Base-by-base conservation (phyloP, 225 moss, liverwort and hornwort genomes). In the Ulota crispa region DNA sequence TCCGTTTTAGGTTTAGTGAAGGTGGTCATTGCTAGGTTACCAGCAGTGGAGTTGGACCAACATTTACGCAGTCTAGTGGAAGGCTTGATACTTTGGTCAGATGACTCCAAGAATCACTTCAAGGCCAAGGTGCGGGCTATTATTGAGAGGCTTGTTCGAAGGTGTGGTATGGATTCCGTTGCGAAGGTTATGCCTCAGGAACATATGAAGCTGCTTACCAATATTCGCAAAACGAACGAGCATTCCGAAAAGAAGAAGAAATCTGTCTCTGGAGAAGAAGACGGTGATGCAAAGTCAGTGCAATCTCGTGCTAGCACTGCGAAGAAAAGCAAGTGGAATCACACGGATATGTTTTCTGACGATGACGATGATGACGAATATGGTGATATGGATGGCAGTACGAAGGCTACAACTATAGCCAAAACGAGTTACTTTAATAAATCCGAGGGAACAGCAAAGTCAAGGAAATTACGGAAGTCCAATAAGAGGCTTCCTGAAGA, bases 91-190 rank as follows among this genome's bases (percentile, higher is more conserved):
- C 91, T 99, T 9, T 99, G 99, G 99, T 94, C 94, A 47, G 99
- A 96, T 81, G 99, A 99, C 77, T 92, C 99, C n/a, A 99, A 99
- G 77, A 99, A 99, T 86, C 99, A 94, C 78, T 99, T 99, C 80
- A 99, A 95, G 87, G 95, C 99, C 57, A 99, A 99, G 92, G 99
- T 99, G 16, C 72, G 88, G 70, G 92, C 94, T 76, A 99, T 99
- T 69, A 90, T 99, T 78, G 99, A 99, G 86, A 93, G 99, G 74
- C 87, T 99, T 76, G 93, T 99, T 31, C 91, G 99, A 79, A 91
- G 96, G 76, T 99, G 99, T 85, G 99, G 99, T 31, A 92, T 99
- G 93, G 91, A 89, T 66, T 87, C 96, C 78, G 93, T 99, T 78
- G 87, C 89, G 39, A 89, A 89, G 72, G 99, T 94, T 14, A 99